A percentile compares a stretch with the other conserved stretches of the same genome.
These are phyloP conservation scores for Eucalyptus grandis DNA, from an alignment of 345 rosid genomes.

Conservation along the genomic window DNA sequence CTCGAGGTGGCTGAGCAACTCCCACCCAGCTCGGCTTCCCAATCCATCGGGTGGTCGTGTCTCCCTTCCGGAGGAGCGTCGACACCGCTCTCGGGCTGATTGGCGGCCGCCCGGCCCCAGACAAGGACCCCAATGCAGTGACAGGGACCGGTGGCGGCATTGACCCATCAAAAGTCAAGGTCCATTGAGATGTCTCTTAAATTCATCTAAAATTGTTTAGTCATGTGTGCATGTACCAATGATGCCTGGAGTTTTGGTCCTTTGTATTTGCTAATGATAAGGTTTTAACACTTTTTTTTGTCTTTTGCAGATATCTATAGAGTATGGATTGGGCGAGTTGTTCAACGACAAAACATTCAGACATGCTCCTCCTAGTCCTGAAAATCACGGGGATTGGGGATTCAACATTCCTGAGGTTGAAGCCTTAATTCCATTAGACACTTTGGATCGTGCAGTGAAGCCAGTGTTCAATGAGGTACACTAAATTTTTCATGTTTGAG, in stretches of 20 bases:
- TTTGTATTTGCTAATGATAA: background rate
- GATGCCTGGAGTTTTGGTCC: background rate
- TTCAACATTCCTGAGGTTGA: slow-evolving; percentile 48
- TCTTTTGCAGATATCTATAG: slow-evolving; percentile 46
- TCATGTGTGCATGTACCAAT: background rate
- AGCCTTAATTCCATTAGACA: slow-evolving; percentile 45
- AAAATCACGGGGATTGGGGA: slow-evolving; percentile 38
- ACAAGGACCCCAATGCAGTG: slow-evolving; percentile 6
- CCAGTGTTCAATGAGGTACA: slow-evolving; percentile 42
- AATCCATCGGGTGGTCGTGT: slow-evolving; percentile 77
- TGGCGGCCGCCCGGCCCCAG: slow-evolving; percentile 36
- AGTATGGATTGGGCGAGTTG: slow-evolving; percentile 76
- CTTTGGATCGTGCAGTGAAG: slow-evolving; percentile 41
- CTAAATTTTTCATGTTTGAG: background rate
- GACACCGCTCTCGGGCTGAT: slow-evolving; percentile 65
- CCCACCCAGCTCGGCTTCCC: slow-evolving; percentile 32
- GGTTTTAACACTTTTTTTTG: background rate
- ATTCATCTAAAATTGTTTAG: background rate
- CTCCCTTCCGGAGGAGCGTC: slow-evolving; percentile 78
- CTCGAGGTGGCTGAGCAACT: slow-evolving; percentile 33
- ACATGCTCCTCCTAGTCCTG: slow-evolving; percentile 22
- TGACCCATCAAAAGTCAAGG: slow-evolving; percentile 64
- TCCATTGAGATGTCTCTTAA: background rate
- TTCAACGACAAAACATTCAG: slow-evolving; percentile 47
- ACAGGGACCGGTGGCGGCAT: slow-evolving; percentile 7